Conservation (phyloP, 2,329 filamentous ascomycete genomes). For the Aspergillus awamori region DNA sequence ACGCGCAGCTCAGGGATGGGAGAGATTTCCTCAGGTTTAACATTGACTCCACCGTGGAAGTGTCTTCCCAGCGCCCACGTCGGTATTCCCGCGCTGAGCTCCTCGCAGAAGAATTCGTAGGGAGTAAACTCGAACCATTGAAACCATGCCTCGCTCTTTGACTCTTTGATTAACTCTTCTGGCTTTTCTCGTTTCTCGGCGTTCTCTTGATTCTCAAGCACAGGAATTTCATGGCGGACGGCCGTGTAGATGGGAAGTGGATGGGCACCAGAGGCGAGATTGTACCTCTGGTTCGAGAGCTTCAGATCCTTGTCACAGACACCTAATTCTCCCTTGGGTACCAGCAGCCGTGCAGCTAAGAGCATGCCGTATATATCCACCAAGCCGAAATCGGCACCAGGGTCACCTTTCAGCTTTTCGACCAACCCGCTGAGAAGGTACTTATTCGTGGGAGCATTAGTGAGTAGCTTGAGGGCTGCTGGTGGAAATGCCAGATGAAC, state of each 20-base stretch:
- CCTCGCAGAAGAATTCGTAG: conserved; percentile 94
- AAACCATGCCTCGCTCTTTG: conserved; percentile 77
- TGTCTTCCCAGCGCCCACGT: conserved; percentile 88
- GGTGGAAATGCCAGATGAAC: conserved; percentile 94
- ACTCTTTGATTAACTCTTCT: conserved; percentile 49
- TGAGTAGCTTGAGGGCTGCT: conserved; percentile 75
- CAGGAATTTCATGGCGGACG: conserved; percentile 91
- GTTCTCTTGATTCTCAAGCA: conserved; percentile 48
- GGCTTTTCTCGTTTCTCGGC: conserved; percentile 31
- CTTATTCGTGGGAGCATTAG: conserved; percentile 90
- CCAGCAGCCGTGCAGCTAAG: conserved; percentile 78
- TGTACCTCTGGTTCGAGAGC: conserved; percentile 80
- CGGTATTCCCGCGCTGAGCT: conserved; percentile 86
- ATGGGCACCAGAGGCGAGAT: conserved; percentile 74
- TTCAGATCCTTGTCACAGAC: conserved; percentile 82
- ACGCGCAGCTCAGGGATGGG: conserved; percentile 82
- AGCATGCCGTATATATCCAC: conserved; percentile 92
- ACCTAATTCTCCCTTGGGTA: conserved; percentile 80
- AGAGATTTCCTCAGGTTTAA: conserved; percentile 64
- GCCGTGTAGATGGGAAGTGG: conserved; percentile 95
- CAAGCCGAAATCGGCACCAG: conserved; percentile 78
- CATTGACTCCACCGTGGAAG: conserved; percentile 72
- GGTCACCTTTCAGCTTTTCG: conserved; percentile 85
- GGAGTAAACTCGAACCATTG: conserved; percentile 98
- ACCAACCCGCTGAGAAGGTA: conserved; percentile 84